phyloP scores from a whole-genome alignment of 2,329 filamentous ascomycete genomes.

The Nemania sp. region DNA sequence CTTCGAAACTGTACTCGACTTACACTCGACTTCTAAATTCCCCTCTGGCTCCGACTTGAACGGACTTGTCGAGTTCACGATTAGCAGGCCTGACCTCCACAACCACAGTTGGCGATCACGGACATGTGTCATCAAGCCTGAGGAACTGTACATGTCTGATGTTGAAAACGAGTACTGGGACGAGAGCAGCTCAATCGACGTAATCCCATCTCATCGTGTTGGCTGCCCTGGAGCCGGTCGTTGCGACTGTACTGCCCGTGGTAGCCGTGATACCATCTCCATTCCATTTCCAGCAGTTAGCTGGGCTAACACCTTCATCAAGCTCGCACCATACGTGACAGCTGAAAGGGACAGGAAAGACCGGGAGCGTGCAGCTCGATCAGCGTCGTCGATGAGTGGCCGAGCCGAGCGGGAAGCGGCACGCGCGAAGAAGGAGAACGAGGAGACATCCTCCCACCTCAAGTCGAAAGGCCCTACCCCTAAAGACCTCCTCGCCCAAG shows the following conservation, averaged over 20 bases:
- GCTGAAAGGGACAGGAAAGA: slow-evolving; percentile 48
- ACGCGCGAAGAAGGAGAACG: slow-evolving; percentile 52
- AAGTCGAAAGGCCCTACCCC: slow-evolving; percentile 46
- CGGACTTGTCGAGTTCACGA: slow-evolving; percentile 69
- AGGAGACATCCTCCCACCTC: slow-evolving; percentile 46
- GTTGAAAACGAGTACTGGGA: slow-evolving; percentile 59
- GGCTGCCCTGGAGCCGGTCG: slow-evolving; percentile 60
- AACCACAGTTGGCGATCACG: slow-evolving; percentile 71
- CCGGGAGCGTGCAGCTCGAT: slow-evolving; percentile 44
- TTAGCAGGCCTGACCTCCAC: slow-evolving; percentile 65
- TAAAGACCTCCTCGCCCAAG: slow-evolving; percentile 69
- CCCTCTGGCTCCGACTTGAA: slow-evolving; percentile 70
- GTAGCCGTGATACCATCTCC: slow-evolving; percentile 61
- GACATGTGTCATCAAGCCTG: slow-evolving; percentile 68
- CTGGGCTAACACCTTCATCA: slow-evolving; percentile 70
- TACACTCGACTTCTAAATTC: slow-evolving; percentile 68
- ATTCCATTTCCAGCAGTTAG: slow-evolving; percentile 69
- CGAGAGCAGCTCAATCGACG: slow-evolving; percentile 63
- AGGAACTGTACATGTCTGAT: slow-evolving; percentile 62
- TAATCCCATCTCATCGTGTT: slow-evolving; percentile 61
- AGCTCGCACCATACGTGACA: slow-evolving; percentile 64
- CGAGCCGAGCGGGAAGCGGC: slow-evolving; percentile 46
- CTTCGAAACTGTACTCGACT: slow-evolving; percentile 70
- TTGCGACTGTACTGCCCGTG: slow-evolving; percentile 64
- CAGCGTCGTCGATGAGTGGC: slow-evolving; percentile 42